Conservation (phyloP, 768 basidiomycete species). For the Rhodosporidiobolus sp. region DNA sequence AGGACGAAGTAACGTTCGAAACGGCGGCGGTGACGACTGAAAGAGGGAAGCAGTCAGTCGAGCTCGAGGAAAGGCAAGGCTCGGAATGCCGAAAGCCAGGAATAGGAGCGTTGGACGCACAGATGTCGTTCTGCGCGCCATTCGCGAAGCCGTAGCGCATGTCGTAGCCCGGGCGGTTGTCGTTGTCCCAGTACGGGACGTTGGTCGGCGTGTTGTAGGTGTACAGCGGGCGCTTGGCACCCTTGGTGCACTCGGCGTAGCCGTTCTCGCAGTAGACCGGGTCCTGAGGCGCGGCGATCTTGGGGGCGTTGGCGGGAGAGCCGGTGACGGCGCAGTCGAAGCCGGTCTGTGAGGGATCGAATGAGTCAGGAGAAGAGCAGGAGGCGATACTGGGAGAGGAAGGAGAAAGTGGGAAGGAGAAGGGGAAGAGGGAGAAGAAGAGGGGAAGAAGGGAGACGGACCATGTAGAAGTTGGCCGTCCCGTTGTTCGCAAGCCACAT, state of each 20-base stretch:
- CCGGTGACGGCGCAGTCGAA: constrained; percentile 35
- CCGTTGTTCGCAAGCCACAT: constrained; percentile 34
- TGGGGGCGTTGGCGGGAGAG: constrained; percentile 11
- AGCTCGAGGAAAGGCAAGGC: no score
- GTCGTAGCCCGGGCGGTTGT: constrained; percentile 16
- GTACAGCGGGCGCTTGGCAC: constrained; percentile 39
- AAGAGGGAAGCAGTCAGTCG: no score
- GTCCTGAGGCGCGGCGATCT: constrained; percentile 25
- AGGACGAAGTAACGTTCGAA: no score
- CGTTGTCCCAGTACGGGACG: not conserved
- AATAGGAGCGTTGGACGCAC: not conserved
- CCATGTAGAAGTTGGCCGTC: constrained; percentile 31
- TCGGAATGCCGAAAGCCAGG: not conserved
- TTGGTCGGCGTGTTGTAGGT: constrained; percentile 12
- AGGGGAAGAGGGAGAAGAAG: no score
- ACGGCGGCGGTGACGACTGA: no score
- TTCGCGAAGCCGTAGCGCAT: constrained; percentile 1
- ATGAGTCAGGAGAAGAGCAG: not conserved
- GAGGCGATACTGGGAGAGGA: no score
- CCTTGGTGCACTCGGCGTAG: constrained; percentile 5
- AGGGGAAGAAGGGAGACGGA: constrained; percentile 1
- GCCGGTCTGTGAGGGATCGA: not conserved
- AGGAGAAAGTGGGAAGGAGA: no score
- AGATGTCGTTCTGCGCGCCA: constrained; percentile 32
- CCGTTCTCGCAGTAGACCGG: constrained; percentile 29